Evolutionary conservation across 2,329 filamentous ascomycete species (phyloP), one percentile per base, ranked within the genome.

Genomic region (Coleophoma cylindrospora): DNA sequence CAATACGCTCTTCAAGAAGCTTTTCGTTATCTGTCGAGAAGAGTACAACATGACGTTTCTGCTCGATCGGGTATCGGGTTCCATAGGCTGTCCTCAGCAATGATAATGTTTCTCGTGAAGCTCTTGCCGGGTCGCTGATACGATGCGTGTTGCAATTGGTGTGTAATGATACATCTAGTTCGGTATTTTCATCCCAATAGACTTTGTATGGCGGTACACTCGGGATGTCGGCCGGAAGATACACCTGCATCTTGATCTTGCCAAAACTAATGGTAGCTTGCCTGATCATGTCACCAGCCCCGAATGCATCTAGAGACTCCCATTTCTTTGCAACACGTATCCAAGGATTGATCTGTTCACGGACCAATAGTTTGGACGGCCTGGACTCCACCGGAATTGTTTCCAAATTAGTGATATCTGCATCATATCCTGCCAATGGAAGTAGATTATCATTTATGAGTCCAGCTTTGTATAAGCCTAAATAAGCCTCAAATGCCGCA

Each of bases 361-460:
- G 52, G 14, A 70, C 64, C 13, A 56, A 52, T 27, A 66, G 54
- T 1, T 75, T 57, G 0, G 66, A 68, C 2, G 67, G 60, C 3
- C 65, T 54, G n/a, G 72, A 70, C 2, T 72, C 65, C 10, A 71
- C 66, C 48, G 66, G 67, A 13, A 80, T 71, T 83, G 87, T 92
- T 76, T 69, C 9, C 68, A 61, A 4, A 17, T 77, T 73, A 7
- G 66, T 57, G 2, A 74, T 57, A 41, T 65, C 61, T 22, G 61
- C 55, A 11, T 65, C 55, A 34, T 59, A 50, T 37, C 72, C 62
- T 46, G 62, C 43, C 9, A 60, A 49, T 70, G 92, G 92, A 38
- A 96, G 73, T 0, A 96, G 68, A 58, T 95, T 76, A 13, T 95
- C 80, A 54, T 89, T 91, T 1, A 97, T 68, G 5, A 96, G 71